Evolutionary conservation across 345 rosid genomes (phyloP), one percentile per base, ranked within the genome.

Genomic region (Melaleuca quinquenervia): DNA sequence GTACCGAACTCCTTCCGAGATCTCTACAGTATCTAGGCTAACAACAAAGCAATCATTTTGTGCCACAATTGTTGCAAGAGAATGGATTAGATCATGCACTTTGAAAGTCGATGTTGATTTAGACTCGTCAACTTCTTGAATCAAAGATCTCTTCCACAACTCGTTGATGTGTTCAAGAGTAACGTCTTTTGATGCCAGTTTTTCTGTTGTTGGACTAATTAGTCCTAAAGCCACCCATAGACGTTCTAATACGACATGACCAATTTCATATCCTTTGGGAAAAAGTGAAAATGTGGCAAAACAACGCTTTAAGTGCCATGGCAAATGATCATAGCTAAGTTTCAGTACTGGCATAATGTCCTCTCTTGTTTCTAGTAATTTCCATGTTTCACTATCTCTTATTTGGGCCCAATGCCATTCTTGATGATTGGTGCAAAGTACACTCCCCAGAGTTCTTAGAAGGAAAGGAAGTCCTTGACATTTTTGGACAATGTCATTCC

Each of bases 241-340:
- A 0, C 5, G 0, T n/a, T 1, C 3, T n/a, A 58, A 0, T 0
- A 0, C 0, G 27, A 0, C 0, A 18, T 1, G 1, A 0, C 0
- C 0, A 0, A 14, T 1, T 13, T 1, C 5, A 2, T 0, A 0
- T 14, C 9, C 41, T 27, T 0, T 7, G 1, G 0, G 0, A 7
- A 14, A 62, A 62, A 62, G 44, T 0, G 44, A 62, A 0, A 62
- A 62, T 29, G 29, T 7, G 44, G 21, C 75, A 62, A 62, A 62
- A 62, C 75, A 29, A 5, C 1, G 21, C 13, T 62, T 62, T 29
- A 62, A 29, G 75, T 62, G 41, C 0, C 3, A 62, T 0, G 75
- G 11, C 3, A 62, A 62, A 62, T 27, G 11, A 62, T 62, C 44
- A 29, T 62, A 62, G 0, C 44, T 62, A 27, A 62, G 75, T 0